phyloP scores from a whole-genome alignment of 768 basidiomycete species.

The Candolleomyces aberdarensis region DNA sequence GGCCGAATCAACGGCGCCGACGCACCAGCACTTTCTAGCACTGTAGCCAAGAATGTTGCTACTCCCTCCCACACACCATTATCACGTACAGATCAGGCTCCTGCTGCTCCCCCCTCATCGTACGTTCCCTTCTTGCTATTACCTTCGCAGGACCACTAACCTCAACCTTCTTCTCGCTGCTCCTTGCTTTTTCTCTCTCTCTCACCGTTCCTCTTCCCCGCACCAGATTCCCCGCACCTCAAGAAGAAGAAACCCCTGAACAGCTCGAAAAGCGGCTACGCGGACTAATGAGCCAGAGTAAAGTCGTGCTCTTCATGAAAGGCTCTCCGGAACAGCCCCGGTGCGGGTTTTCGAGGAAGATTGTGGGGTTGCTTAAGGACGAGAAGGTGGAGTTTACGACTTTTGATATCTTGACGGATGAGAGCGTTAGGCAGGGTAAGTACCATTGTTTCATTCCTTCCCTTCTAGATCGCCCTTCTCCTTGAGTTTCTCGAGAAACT shows the following conservation, averaged over 20 bases:
- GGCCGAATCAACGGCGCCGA: slow-evolving; percentile 79
- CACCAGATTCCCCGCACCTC: slow-evolving; percentile 15
- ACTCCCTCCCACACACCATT: slow-evolving; percentile 36
- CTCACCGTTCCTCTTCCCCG: too few relatives aligned
- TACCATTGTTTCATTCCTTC: slow-evolving; percentile 3
- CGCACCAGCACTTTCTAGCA: slow-evolving; percentile 55
- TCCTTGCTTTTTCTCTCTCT: too few relatives aligned
- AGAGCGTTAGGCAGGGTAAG: slow-evolving; percentile 75
- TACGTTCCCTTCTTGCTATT: too few relatives aligned
- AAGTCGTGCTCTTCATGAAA: slow-evolving; percentile 90
- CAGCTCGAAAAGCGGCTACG: slow-evolving; percentile 64
- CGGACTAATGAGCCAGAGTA: slow-evolving; percentile 72
- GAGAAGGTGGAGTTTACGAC: slow-evolving; percentile 63
- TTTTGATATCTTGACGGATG: slow-evolving; percentile 84
- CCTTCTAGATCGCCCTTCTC: too few relatives aligned
- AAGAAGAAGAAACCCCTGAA: slow-evolving; percentile 54
- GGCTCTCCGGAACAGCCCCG: slow-evolving; percentile 73
- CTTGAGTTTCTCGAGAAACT: too few relatives aligned
- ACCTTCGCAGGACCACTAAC: too few relatives aligned
- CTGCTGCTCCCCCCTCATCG: slow-evolving; percentile 16
- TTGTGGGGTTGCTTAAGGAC: slow-evolving; percentile 62
- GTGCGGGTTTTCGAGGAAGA: slow-evolving; percentile 83
- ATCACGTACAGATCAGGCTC: slow-evolving; percentile 46
- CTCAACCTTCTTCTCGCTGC: too few relatives aligned
- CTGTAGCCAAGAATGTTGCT: slow-evolving; percentile 58